These are phyloP conservation scores for Umbilicaria muhlenbergii DNA, from an alignment of 495 filamentous ascomycete species.

Conservation along the genomic window DNA sequence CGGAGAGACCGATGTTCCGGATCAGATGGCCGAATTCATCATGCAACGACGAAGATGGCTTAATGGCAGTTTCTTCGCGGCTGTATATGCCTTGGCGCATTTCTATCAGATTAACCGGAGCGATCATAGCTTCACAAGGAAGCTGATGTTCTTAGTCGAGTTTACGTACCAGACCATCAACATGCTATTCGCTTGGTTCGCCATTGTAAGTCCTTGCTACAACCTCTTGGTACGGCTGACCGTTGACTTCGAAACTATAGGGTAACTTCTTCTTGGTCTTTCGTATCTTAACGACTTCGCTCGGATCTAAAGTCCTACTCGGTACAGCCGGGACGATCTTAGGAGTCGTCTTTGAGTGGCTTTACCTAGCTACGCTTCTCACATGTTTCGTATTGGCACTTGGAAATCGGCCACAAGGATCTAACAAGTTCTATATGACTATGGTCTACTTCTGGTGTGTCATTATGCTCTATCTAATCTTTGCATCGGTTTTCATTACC, in stretches of 20 bases:
- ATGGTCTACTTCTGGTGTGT: slow-evolving; percentile 95
- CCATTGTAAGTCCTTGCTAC: slow-evolving; percentile 39
- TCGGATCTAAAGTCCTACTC: slow-evolving; percentile 50
- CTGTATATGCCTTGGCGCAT: slow-evolving; percentile 86
- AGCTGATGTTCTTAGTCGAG: slow-evolving; percentile 79
- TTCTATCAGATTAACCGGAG: slow-evolving; percentile 90
- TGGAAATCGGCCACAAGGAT: slow-evolving; percentile 91
- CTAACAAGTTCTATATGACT: slow-evolving; percentile 83
- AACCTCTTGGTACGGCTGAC: background rate
- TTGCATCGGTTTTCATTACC: slow-evolving; percentile 90
- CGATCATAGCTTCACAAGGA: slow-evolving; percentile 73
- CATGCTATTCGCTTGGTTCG: slow-evolving; percentile 99
- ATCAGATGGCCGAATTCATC: slow-evolving; percentile 87
- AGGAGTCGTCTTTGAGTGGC: slow-evolving; percentile 87
- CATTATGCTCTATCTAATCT: slow-evolving; percentile 91
- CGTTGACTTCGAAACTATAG: slow-evolving; percentile 14
- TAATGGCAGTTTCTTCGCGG: slow-evolving; percentile 97
- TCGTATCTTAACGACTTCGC: slow-evolving; percentile 81
- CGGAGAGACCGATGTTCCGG: slow-evolving; percentile 96
- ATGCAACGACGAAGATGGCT: slow-evolving; percentile 93
- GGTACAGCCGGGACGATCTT: slow-evolving; percentile 63
- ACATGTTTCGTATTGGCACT: slow-evolving; percentile 92
- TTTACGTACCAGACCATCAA: slow-evolving; percentile 88
- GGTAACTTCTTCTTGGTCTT: slow-evolving; percentile 99
- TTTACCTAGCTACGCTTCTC: slow-evolving; percentile 80